Percentiles rank a stretch among this genome's conserved stretches.
Conservation (phyloP, 208 protist species). For the Leishmania braziliensis region DNA sequence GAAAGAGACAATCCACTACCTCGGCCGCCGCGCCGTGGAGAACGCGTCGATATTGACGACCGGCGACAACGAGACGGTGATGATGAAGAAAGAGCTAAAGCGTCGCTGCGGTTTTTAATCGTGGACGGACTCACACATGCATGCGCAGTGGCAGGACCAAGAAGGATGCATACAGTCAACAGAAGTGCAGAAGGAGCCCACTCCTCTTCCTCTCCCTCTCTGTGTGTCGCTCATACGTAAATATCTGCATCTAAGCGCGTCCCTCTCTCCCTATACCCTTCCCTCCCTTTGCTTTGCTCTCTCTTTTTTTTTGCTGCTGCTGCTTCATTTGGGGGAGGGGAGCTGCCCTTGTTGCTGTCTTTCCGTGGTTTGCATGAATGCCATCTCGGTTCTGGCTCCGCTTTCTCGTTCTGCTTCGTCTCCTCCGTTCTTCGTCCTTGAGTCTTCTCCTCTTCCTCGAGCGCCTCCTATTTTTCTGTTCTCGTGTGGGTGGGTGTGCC, state of each 20-base stretch:
- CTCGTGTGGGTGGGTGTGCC: too few species aligned
- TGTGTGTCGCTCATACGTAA: background rate
- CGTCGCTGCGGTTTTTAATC: conserved; percentile 50
- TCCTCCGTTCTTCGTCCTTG: background rate
- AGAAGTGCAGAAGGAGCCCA: background rate
- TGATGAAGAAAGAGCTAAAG: conserved; percentile 83
- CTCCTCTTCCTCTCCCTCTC: background rate
- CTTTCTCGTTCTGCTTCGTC: background rate
- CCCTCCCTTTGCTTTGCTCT: background rate
- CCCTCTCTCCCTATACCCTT: background rate
- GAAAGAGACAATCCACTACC: conserved; percentile 95
- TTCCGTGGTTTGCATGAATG: background rate
- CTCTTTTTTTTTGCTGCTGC: background rate
- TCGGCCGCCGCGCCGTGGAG: conserved; percentile 95
- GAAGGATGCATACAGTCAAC: background rate
- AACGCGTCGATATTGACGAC: conserved; percentile 85
- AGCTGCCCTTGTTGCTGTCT: background rate
- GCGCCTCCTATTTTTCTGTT: too few species aligned
- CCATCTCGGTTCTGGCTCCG: background rate
- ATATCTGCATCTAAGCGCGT: background rate
- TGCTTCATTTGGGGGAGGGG: background rate
- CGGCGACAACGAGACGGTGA: conserved; percentile 52
- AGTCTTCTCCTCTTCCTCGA: too few species aligned
- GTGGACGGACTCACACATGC: background rate
- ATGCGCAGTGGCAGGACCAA: background rate